These are phyloP conservation scores for Trichoderma hamatum DNA, from an alignment of 2,329 filamentous ascomycete genomes.

Conservation along the genomic window DNA sequence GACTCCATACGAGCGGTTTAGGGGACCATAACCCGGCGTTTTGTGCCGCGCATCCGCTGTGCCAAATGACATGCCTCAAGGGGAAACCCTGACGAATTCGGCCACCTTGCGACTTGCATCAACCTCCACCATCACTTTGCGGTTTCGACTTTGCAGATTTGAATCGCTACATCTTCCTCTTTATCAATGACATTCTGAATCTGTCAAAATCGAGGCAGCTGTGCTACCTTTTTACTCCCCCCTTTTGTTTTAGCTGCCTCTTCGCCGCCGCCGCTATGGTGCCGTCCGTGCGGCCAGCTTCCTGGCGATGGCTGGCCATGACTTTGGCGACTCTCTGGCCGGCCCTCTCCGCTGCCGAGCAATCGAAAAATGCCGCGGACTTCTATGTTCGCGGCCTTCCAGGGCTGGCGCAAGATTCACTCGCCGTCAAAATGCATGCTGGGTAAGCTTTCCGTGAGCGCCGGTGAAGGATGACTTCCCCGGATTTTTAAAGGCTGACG, in stretches of 20 bases:
- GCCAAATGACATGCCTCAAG: conserved; percentile 17
- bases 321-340: conserved; percentile 49
- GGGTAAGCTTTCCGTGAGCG: conserved; percentile 63
- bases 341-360: conserved; percentile 38
- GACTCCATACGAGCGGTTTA: conserved; percentile 2
- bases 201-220: conserved; percentile 16
- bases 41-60: conserved; percentile 1
- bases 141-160: neutral
- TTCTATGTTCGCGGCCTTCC: conserved; percentile 88
- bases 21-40: conserved; percentile 10
- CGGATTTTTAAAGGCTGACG: conserved; percentile 32
- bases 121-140: neutral
- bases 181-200: conserved; percentile 15
- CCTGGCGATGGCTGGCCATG: conserved; percentile 38
- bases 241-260: neutral
- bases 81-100: conserved; percentile 4
- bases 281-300: conserved; percentile 8
- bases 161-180: conserved; percentile 1
- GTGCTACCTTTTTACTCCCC: conserved; percentile 16
- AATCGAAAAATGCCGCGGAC: conserved; percentile 59
- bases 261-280: conserved; percentile 25
- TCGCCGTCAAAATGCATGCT: conserved; percentile 94
- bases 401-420: conserved; percentile 72
- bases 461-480: neutral
- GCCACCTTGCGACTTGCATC: conserved; percentile 29